A percentile compares a stretch with the other conserved stretches of the same genome.
Evolutionary conservation across 805 yeast species (phyloP).

Genomic region (Nakazawaea sp.): DNA sequence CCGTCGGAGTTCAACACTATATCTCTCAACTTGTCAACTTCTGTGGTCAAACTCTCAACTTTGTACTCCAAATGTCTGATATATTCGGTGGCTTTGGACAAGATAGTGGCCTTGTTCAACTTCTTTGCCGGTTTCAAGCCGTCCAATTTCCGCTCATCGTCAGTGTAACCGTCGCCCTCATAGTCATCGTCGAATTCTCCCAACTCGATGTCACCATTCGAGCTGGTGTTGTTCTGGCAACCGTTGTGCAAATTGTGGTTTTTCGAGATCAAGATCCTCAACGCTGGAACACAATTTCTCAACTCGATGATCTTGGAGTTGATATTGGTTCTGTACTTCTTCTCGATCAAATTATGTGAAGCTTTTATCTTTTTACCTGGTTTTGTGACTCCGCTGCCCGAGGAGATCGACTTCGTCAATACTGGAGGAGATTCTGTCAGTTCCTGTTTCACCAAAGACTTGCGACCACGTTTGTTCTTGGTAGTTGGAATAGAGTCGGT

Average conservation of each 20-base stretch:
- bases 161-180: conserved; percentile 47
- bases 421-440: not conserved
- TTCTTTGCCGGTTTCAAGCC: conserved; percentile 74
- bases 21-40: conserved; percentile 35
- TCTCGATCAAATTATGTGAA: conserved; percentile 67
- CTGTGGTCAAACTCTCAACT: conserved; percentile 39
- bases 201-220: conserved; percentile 35
- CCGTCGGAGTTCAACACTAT: conserved; percentile 12
- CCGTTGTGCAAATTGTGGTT: conserved; percentile 30
- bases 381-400: conserved; percentile 19
- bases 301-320: conserved; percentile 59
- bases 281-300: conserved; percentile 61
- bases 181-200: conserved; percentile 32
- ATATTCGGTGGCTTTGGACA: conserved; percentile 72
- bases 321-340: conserved; percentile 64
- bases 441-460: conserved; percentile 5
- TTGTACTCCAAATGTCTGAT: conserved; percentile 66
- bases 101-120: conserved; percentile 69
- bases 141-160: conserved; percentile 51
- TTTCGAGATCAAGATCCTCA: conserved; percentile 36
- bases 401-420: conserved; percentile 3
- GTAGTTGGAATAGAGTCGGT: not conserved
- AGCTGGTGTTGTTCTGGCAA: conserved; percentile 25
- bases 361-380: conserved; percentile 46
- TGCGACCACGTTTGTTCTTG: conserved; percentile 7